Evolutionary conservation across 768 basidiomycete genomes (phyloP).

Genomic region (Symmetrospora coprosmae): DNA sequence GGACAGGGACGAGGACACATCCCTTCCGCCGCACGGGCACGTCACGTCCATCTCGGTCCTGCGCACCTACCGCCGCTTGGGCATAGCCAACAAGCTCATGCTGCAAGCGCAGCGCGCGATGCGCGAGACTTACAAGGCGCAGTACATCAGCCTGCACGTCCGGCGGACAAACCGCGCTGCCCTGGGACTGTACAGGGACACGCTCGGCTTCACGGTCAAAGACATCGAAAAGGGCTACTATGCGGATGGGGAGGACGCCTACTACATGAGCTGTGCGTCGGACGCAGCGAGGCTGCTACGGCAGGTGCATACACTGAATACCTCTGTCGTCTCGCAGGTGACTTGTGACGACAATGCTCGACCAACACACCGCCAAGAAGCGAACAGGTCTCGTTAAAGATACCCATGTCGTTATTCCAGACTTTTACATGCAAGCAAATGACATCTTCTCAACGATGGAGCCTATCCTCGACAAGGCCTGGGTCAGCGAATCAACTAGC

Average conservation of each 20-base stretch:
- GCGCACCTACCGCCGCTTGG: slow-evolving; percentile 74
- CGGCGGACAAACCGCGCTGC: slow-evolving; percentile 90
- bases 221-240: slow-evolving; percentile 82
- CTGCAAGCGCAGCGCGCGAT: slow-evolving; percentile 65
- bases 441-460: no score
- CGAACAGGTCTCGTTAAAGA: no score
- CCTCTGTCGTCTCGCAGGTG: no score
- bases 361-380: no score
- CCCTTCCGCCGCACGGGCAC: slow-evolving; percentile 61
- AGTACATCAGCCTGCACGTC: slow-evolving; percentile 77
- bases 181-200: slow-evolving; percentile 70
- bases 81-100: slow-evolving; percentile 89
- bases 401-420: no score
- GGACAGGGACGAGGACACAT: slow-evolving; percentile 47
- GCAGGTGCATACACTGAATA: no score
- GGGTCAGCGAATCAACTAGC: no score
- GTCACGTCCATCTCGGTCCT: slow-evolving; percentile 94
- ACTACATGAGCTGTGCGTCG: slow-evolving; percentile 19
- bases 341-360: no score
- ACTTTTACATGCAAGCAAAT: no score
- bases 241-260: slow-evolving; percentile 39
- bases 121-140: slow-evolving; percentile 68
- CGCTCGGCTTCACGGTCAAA: slow-evolving; percentile 73
- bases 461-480: no score
- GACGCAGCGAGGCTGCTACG: no score